These are phyloP conservation scores for Dalbergia cultrata DNA, from an alignment of 306 rosid genomes.

Conservation along the genomic window DNA sequence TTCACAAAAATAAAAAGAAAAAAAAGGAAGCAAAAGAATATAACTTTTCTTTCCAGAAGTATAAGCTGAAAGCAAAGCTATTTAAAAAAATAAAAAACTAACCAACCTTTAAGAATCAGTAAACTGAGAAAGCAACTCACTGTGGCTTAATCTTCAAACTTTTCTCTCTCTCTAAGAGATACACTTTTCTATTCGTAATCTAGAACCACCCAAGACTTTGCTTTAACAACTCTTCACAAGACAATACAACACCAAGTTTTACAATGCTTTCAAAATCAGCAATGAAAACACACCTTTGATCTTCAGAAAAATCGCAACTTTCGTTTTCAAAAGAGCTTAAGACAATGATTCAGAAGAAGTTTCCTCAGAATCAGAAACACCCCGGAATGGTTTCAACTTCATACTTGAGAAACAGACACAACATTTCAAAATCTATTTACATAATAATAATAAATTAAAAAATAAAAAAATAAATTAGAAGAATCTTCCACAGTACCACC, in stretches of 20 bases:
- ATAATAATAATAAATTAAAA: not conserved
- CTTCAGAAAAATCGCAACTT: conserved; percentile 45
- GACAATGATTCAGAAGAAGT: conserved; percentile 43
- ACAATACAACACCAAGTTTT: not conserved
- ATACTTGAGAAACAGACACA: conserved; percentile 48
- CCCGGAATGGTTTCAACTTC: conserved; percentile 47
- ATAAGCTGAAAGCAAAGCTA: conserved; percentile 54
- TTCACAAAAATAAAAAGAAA: not conserved
- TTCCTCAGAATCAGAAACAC: conserved; percentile 51
- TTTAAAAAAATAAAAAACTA: conserved; percentile 41
- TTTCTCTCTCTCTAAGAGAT: conserved; percentile 46
- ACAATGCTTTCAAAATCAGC: conserved; percentile 55
- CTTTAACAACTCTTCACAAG: conserved; percentile 42
- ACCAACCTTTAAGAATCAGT: conserved; percentile 80
- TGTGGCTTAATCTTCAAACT: conserved; percentile 69
- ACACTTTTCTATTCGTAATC: conserved; percentile 10
- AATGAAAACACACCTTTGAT: conserved; percentile 40
- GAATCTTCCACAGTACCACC: conserved; percentile 38
- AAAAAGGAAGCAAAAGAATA: conserved; percentile 41
- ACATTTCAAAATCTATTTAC: conserved; percentile 42
- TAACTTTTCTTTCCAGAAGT: conserved; percentile 43
- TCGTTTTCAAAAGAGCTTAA: conserved; percentile 36
- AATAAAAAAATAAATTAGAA: conserved; percentile 13
- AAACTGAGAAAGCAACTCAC: conserved; percentile 53
- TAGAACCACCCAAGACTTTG: conserved; percentile 40